Conservation (phyloP, 495 filamentous ascomycete genomes). For the Aspergillus affinis region DNA sequence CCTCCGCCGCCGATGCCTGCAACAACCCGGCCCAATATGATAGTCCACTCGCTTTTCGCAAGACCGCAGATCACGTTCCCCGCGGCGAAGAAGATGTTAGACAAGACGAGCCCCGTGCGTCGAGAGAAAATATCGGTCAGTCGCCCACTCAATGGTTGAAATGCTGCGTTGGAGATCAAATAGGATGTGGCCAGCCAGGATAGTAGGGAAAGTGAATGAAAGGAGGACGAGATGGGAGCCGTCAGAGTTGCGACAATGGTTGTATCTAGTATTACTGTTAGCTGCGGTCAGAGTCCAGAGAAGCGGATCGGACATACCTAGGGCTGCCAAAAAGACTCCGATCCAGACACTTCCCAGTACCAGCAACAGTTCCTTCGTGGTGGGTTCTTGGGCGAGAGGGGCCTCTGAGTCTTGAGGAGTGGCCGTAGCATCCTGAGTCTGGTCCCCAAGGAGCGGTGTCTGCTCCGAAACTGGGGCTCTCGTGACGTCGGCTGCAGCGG, state of each 20-base stretch:
- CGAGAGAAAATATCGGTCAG: conserved; percentile 88
- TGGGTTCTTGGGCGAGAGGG: conserved; percentile 37
- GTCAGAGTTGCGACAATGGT: conserved; percentile 86
- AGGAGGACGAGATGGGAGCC: conserved; percentile 81
- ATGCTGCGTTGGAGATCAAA: conserved; percentile 85
- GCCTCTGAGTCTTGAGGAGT: conserved; percentile 21
- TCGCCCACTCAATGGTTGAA: conserved; percentile 80
- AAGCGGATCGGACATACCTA: conserved; percentile 43
- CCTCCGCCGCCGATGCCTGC: conserved; percentile 87
- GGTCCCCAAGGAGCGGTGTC: conserved; percentile 39
- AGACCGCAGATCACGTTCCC: conserved; percentile 88
- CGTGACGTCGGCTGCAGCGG: background rate
- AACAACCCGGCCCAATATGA: conserved; percentile 78
- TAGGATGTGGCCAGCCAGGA: conserved; percentile 92
- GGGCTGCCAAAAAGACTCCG: conserved; percentile 79
- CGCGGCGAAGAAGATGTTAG: conserved; percentile 74
- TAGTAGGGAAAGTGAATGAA: conserved; percentile 77
- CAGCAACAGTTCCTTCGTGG: conserved; percentile 42
- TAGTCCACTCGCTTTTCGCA: conserved; percentile 63
- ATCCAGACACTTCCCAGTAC: conserved; percentile 60
- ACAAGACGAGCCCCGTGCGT: conserved; percentile 72
- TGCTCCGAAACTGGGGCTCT: conserved; percentile 34
- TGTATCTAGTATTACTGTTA: conserved; percentile 49
- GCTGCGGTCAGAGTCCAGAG: background rate
- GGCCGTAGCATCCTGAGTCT: conserved; percentile 15